phyloP scores from a whole-genome alignment of 2,329 filamentous ascomycete genomes.

The Raffaelea albimanens region DNA sequence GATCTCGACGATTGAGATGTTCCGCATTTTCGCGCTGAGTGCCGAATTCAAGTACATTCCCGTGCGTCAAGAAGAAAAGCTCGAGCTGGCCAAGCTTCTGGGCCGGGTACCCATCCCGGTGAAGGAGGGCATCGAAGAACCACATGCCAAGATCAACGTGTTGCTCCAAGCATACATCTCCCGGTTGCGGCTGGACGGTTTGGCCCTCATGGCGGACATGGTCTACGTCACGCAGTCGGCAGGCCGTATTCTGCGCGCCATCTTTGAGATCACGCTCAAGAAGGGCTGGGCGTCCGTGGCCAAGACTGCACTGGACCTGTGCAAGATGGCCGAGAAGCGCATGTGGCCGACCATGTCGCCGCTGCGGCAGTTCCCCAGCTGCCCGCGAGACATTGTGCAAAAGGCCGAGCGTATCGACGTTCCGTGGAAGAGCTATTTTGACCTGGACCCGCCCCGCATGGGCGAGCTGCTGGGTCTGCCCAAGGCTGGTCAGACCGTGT shows the following conservation, averaged over 20 bases:
- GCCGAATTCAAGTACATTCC: constrained; percentile 99
- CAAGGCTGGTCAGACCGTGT: constrained; percentile 77
- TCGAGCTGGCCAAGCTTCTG: constrained; percentile 87
- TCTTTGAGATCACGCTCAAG: constrained; percentile 95
- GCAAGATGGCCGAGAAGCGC: constrained; percentile 98
- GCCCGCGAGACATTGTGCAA: constrained; percentile 74
- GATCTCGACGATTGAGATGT: constrained; percentile 88
- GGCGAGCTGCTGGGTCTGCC: constrained; percentile 83
- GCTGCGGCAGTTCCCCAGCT: constrained; percentile 77
- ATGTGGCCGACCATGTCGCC: constrained; percentile 99
- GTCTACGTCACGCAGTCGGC: constrained; percentile 98
- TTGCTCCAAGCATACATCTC: constrained; percentile 95
- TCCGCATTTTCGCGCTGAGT: constrained; percentile 91
- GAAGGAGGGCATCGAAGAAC: constrained; percentile 94
- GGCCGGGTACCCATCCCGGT: constrained; percentile 88
- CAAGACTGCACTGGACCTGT: constrained; percentile 84
- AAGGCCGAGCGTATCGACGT: constrained; percentile 95
- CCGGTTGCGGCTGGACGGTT: constrained; percentile 81
- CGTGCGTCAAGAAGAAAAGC: constrained; percentile 92
- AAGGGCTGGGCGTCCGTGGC: constrained; percentile 94
- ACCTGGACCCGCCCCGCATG: constrained; percentile 93
- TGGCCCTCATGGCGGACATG: constrained; percentile 96
- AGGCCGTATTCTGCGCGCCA: constrained; percentile 85
- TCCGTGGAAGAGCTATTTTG: constrained; percentile 87
- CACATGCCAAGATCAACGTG: constrained; percentile 96